Evolutionary conservation across 73 alveolate species (phyloP).

Genomic region (Paramecium biaurelia): DNA sequence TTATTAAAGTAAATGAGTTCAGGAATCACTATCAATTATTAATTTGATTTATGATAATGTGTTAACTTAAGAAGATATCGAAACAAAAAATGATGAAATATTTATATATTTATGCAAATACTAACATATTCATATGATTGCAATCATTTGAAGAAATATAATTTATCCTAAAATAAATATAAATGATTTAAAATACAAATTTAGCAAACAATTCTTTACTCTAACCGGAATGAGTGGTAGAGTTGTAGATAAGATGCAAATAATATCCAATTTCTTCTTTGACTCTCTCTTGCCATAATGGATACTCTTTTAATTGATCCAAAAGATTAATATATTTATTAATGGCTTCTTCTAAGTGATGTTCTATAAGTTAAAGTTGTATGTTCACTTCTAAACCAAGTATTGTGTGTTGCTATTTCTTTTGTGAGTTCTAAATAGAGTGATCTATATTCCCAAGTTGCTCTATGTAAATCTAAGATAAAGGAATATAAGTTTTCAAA

Average conservation of each 20-base stretch:
- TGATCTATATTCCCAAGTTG: constrained; percentile 34
- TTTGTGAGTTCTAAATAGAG: constrained; percentile 11
- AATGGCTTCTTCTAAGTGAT: constrained; percentile 27
- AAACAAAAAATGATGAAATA: not conserved
- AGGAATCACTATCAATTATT: not conserved
- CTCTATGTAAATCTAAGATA: not conserved
- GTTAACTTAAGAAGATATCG: not conserved
- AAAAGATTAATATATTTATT: not conserved
- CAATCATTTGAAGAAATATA: constrained; percentile 45
- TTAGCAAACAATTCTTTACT: constrained; percentile 12
- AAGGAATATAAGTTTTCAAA: not conserved
- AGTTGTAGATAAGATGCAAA: constrained; percentile 34
- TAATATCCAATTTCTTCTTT: constrained; percentile 47
- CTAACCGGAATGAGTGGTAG: not conserved
- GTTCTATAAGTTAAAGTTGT: not conserved
- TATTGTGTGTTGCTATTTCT: constrained; percentile 31
- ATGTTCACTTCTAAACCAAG: constrained; percentile 35
- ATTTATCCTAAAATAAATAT: constrained; percentile 46
- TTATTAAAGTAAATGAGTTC: not conserved
- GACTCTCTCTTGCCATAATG: constrained; percentile 37
- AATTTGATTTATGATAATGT: not conserved
- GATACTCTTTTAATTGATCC: constrained; percentile 7
- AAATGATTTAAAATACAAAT: constrained; percentile 23
- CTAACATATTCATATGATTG: constrained; percentile 1
- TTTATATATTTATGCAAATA: not conserved